Evolutionary conservation across 352 stramenopile genomes (phyloP), one percentile per base, ranked within the genome.

Genomic region (Globisporangium carolinianum): DNA sequence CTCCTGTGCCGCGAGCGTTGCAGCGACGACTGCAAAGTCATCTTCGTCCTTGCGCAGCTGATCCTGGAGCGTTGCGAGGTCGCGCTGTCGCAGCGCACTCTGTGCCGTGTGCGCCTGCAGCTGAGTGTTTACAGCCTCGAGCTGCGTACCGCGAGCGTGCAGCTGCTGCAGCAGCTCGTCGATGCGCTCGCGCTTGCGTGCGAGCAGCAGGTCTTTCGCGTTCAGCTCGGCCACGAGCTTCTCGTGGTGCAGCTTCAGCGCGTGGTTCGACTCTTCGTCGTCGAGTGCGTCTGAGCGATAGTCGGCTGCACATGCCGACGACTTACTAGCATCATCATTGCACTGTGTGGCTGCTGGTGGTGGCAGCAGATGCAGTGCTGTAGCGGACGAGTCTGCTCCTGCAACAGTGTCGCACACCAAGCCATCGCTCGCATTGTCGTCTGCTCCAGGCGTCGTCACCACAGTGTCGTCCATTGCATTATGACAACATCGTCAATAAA

Each of bases 11-110:
- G 82, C 75, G 24, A 86, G 57, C 12, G 72, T 72, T 3, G 82
- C 66, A n/a, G 66, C 70, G 14, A 89, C 56, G 74, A 87, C 79
- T 3, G 67, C 57, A 47, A 90, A 89, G 4, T 89, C 79, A 6
- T 86, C 74, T 55, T 92, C 82, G 17, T 86, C 68, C n/a, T 78
- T 83, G 6, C 68, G 57, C 48, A 87, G 56, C 53, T 89, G 77
- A 10, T 77, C 60, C 4, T 68, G 64, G 11, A 86, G 61, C 7
- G 82, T 66, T 0, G 71, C 51, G 5, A 80, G 50, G 17, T 81
- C 63, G 9, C 41, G 43, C 12, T 71, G 51, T 3, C 69, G 35
- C 36, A 71, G 61, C 4, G 68, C 51, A 10, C 67, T 47, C 8
- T 61, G 66, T 10, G 57, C 36, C 6, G 72, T 50, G n/a, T 67